Evolutionary conservation across 225 moss, liverwort and hornwort genomes (phyloP), one percentile per base, ranked within the genome.

Genomic region (Neckera pumila): DNA sequence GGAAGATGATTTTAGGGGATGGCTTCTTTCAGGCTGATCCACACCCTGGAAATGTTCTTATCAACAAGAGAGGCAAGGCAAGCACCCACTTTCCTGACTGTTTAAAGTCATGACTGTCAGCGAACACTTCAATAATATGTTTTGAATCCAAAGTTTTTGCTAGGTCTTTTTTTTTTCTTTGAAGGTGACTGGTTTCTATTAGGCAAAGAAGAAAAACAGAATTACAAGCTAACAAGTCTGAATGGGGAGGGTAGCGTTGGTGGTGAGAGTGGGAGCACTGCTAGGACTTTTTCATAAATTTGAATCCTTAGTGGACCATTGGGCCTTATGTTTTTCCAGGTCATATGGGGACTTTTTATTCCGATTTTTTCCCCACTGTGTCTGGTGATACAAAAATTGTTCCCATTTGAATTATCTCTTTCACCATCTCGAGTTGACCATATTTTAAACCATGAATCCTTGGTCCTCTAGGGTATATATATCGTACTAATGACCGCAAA

Each of bases 11-110:
- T 80, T 82, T 98, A 83, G 90, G 85, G 34, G 98, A 97, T 89
- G 98, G 98, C 25, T 98, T 98, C 86, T 98, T 98, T 73, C 98
- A 98, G 88, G 98, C 98, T 70, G 98, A 98, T 89, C 98, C 98
- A 42, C 98, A 98, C 86, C 98, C 98, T 77, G 98, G 98, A 85
- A 98, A 98, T 77, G 87, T 98, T 87, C 94, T 97, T 64, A 95
- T 98, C 79, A 93, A 96, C 86, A 91, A 92, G 86, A 86, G 84
- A 63, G 98, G 98, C 82, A 97, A 96, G 96, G 97, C 93, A 93
- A 85, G 91, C 72, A 86, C n/a, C 49, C 77, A 21, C 79, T 89
- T 84, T 82, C 62, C 45, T 67, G 36, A 81, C 70, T 21, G 45
- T 74, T 84, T 74, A 73, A 34, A 18, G 59, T 88, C 22, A 59